Conservation (phyloP, 2,329 filamentous ascomycete species). For the Pezicula radicicola region DNA sequence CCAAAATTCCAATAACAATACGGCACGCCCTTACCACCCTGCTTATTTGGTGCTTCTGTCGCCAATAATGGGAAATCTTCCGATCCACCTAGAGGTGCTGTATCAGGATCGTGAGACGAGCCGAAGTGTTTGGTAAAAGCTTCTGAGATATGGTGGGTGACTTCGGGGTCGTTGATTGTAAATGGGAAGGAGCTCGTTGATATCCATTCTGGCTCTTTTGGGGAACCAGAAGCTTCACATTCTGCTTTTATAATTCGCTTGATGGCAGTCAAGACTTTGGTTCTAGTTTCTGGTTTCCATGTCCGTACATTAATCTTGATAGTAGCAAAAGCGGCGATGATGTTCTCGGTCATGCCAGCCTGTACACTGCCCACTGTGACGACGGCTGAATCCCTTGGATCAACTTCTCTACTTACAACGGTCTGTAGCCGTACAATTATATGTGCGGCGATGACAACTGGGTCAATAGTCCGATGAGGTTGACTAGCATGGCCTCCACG, state of each 20-base stretch:
- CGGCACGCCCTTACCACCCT: constrained; percentile 38
- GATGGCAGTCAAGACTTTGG: constrained; percentile 33
- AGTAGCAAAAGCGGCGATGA: constrained; percentile 39
- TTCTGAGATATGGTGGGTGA: constrained; percentile 8
- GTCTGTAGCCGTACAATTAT: constrained; percentile 37
- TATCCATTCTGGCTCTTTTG: constrained; percentile 11
- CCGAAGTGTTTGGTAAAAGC: constrained; percentile 19
- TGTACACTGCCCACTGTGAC: constrained; percentile 42
- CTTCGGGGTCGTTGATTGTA: constrained; percentile 17
- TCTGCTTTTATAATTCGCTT: constrained; percentile 49
- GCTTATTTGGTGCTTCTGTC: constrained; percentile 25
- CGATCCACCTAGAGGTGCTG: constrained; percentile 10
- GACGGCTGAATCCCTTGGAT: constrained; percentile 37
- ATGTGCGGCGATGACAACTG: constrained; percentile 39
- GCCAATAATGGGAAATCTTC: constrained; percentile 44
- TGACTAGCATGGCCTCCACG: constrained; percentile 38
- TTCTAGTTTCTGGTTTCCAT: constrained; percentile 27
- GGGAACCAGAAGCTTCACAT: constrained; percentile 40
- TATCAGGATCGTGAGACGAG: constrained; percentile 6
- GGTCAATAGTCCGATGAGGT: constrained; percentile 43
- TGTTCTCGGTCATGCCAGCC: constrained; percentile 39
- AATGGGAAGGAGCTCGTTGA: constrained; percentile 15
- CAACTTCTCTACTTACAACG: constrained; percentile 35
- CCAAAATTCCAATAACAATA: constrained; percentile 56
- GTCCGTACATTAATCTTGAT: constrained; percentile 39